Evolutionary conservation across 495 filamentous ascomycete genomes (phyloP).

Genomic region (Penicillium tannophilum): DNA sequence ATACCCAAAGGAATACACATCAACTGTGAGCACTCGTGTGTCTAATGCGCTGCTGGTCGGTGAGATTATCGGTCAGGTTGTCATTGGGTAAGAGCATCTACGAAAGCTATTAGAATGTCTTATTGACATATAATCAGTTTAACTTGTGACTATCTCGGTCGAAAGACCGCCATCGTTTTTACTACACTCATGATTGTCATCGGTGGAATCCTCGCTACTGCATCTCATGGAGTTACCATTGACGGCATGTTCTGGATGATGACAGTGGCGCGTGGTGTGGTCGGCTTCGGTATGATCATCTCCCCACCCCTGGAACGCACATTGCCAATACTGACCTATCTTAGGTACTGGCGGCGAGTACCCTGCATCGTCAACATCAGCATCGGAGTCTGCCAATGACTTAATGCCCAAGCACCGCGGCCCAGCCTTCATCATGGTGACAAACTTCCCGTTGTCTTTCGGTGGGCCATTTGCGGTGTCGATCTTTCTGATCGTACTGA

Average conservation of each 20-base stretch:
- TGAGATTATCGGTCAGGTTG: constrained; percentile 54
- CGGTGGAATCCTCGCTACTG: constrained; percentile 53
- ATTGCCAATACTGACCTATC: not conserved
- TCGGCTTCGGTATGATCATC: constrained; percentile 50
- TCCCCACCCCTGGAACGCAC: not conserved
- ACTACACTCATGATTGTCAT: constrained; percentile 55
- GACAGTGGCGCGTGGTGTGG: constrained; percentile 52
- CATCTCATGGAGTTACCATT: constrained; percentile 48
- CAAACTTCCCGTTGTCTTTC: constrained; percentile 53
- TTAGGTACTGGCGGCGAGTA: constrained; percentile 46
- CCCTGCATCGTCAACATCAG: constrained; percentile 46
- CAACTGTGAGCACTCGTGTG: constrained; percentile 48
- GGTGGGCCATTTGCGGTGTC: constrained; percentile 52
- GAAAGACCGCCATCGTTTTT: constrained; percentile 54
- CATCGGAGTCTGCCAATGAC: constrained; percentile 53
- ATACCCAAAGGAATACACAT: constrained; percentile 49
- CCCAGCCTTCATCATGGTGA: constrained; percentile 55
- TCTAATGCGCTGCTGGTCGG: constrained; percentile 57
- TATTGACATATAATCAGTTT: constrained; percentile 22
- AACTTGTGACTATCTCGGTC: constrained; percentile 54
- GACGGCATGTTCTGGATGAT: constrained; percentile 57
- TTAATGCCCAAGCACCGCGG: constrained; percentile 43
- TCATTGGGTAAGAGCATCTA: constrained; percentile 39
- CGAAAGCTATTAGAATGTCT: not conserved
- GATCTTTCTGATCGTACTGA: constrained; percentile 52